These are phyloP conservation scores for Exophiala bonariae DNA, from an alignment of 2,329 filamentous ascomycete species.

Conservation along the genomic window DNA sequence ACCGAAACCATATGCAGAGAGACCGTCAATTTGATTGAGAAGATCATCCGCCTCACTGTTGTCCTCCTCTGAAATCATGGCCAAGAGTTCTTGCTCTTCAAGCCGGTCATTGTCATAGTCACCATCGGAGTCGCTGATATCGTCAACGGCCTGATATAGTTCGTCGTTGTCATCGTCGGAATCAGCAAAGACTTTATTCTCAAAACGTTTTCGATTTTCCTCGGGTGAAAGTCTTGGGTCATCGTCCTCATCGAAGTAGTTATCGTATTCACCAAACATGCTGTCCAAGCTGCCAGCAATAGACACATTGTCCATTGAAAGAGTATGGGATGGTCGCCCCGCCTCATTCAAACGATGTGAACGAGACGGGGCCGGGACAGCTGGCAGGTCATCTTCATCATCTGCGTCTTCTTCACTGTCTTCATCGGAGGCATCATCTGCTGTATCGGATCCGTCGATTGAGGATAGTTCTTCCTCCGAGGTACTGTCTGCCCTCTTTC, in stretches of 20 bases:
- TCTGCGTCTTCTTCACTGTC: slow-evolving; percentile 36
- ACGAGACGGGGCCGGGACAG: slow-evolving; percentile 44
- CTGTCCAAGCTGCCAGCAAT: slow-evolving; percentile 21
- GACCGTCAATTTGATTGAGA: slow-evolving; percentile 29
- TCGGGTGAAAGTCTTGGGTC: slow-evolving; percentile 21
- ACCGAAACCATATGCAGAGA: slow-evolving; percentile 30
- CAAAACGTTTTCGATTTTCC: slow-evolving; percentile 24
- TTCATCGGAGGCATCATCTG: slow-evolving; percentile 29
- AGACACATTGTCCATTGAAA: slow-evolving; percentile 12
- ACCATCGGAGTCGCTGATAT: slow-evolving; percentile 79
- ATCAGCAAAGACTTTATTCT: slow-evolving; percentile 25
- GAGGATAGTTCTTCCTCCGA: slow-evolving; percentile 14
- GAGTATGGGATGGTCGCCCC: slow-evolving; percentile 35
- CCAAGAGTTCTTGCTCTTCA: slow-evolving; percentile 29
- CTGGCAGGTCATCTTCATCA: slow-evolving; percentile 45
- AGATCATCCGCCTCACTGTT: slow-evolving; percentile 25
- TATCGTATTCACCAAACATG: slow-evolving; percentile 21
- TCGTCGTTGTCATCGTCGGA: slow-evolving; percentile 37
- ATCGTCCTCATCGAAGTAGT: slow-evolving; percentile 21
- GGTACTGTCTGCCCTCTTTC: slow-evolving; percentile 17
- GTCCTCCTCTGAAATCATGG: slow-evolving; percentile 35
- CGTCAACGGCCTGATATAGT: slow-evolving; percentile 71
- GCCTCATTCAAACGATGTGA: slow-evolving; percentile 40
- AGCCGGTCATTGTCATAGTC: slow-evolving; percentile 72
- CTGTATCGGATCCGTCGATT: slow-evolving; percentile 16